Percentiles rank a stretch among this genome's conserved stretches.
phyloP scores from a whole-genome alignment of 192 early-diverging fungal genomes.

The Pilaira anomala region DNA sequence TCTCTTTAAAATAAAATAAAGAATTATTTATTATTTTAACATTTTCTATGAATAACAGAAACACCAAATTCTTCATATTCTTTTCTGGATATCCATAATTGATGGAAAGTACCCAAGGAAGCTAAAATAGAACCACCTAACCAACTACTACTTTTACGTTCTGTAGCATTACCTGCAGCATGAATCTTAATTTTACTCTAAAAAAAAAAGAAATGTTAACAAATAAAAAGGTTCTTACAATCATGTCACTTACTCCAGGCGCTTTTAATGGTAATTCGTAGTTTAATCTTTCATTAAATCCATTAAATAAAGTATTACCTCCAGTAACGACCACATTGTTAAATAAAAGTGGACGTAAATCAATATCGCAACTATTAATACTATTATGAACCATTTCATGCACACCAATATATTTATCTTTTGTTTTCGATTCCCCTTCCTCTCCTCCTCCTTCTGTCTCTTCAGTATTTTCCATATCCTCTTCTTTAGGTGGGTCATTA shows the following conservation, averaged over 20 bases:
- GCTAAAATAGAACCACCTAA: slow-evolving; percentile 95
- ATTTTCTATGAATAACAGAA: slow-evolving; percentile 83
- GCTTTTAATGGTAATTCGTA: slow-evolving; percentile 63
- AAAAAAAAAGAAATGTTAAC: slow-evolving; percentile 13
- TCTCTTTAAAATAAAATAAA: neutral
- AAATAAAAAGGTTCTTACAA: neutral
- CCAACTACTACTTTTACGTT: slow-evolving; percentile 94
- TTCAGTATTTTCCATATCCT: neutral
- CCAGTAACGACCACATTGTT: slow-evolving; percentile 87
- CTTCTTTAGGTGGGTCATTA: neutral
- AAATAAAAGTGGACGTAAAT: slow-evolving; percentile 80
- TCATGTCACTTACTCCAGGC: slow-evolving; percentile 58
- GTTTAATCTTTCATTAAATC: slow-evolving; percentile 82
- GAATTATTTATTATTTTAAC: slow-evolving; percentile 36
- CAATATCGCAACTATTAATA: slow-evolving; percentile 77
- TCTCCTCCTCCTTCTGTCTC: neutral
- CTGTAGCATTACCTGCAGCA: slow-evolving; percentile 70
- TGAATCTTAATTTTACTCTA: slow-evolving; percentile 81
- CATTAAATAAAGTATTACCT: slow-evolving; percentile 82
- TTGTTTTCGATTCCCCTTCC: neutral
- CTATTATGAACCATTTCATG: slow-evolving; percentile 74
- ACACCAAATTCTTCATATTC: slow-evolving; percentile 92
- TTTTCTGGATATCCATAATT: slow-evolving; percentile 95
- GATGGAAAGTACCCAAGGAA: slow-evolving; percentile 95
- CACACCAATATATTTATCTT: slow-evolving; percentile 53